Conservation (phyloP, 768 basidiomycete genomes). For the Tylopilus intermedius region DNA sequence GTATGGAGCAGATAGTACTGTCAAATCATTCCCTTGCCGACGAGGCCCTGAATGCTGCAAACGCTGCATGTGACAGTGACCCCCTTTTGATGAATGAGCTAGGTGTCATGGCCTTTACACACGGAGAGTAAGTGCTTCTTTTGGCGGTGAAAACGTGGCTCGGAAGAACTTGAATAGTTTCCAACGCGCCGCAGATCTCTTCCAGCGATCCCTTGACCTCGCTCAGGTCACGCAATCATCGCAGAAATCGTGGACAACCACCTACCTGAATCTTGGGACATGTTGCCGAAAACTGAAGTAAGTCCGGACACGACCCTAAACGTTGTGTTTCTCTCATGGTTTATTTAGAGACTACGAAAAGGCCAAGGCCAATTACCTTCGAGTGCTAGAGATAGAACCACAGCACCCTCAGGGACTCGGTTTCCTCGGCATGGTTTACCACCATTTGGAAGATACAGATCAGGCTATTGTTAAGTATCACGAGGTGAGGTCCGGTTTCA, state of each 20-base stretch:
- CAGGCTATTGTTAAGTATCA: constrained; percentile 88
- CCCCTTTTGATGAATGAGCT: constrained; percentile 89
- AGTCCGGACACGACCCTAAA: constrained; percentile 19
- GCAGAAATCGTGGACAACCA: constrained; percentile 80
- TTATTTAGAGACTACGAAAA: constrained; percentile 48
- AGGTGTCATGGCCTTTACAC: constrained; percentile 89
- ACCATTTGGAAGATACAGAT: constrained; percentile 67
- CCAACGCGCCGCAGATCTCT: constrained; percentile 62
- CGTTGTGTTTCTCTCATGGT: constrained; percentile 4
- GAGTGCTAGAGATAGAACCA: constrained; percentile 85
- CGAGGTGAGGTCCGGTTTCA: constrained; percentile 51
- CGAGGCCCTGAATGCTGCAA: constrained; percentile 81
- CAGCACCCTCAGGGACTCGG: constrained; percentile 75
- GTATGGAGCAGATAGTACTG: constrained; percentile 95
- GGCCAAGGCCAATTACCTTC: constrained; percentile 69
- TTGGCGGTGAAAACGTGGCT: not conserved
- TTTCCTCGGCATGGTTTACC: constrained; percentile 85
- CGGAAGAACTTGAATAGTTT: constrained; percentile 51
- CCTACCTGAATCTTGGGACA: constrained; percentile 90
- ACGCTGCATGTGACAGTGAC: constrained; percentile 78
- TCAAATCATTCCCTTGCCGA: constrained; percentile 78
- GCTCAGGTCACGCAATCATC: constrained; percentile 84
- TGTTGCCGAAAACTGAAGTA: constrained; percentile 78
- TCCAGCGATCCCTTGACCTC: constrained; percentile 71
- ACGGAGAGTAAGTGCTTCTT: constrained; percentile 57